Evolutionary conservation across 176 grass and related monocot species (phyloP).

Genomic region (Juncus inflexus): DNA sequence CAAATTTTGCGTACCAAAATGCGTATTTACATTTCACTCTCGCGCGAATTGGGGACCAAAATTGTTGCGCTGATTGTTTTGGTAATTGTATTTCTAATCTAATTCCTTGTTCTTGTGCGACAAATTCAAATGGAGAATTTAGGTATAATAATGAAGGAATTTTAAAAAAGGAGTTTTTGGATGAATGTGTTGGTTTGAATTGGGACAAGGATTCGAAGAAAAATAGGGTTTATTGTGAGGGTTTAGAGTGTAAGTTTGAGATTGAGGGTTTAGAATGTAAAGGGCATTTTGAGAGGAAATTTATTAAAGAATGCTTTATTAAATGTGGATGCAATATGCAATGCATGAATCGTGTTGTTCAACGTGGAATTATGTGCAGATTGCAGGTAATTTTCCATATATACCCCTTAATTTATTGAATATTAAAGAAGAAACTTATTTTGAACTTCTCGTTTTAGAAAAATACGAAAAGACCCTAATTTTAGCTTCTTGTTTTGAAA

Average conservation of each 20-base stretch:
- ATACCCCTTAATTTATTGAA: slow-evolving; percentile 9
- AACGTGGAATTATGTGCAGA: slow-evolving; percentile 50
- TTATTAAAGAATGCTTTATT: slow-evolving; percentile 85
- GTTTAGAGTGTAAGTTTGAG: slow-evolving; percentile 45
- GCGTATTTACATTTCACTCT: slow-evolving; percentile 57
- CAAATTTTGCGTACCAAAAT: slow-evolving; percentile 51
- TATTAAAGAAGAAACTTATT: background rate
- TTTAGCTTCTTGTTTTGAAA: no score
- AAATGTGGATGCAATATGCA: slow-evolving; percentile 77
- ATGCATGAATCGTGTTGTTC: slow-evolving; percentile 67
- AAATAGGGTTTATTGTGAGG: slow-evolving; percentile 46
- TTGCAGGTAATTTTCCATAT: slow-evolving; percentile 44
- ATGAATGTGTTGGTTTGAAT: slow-evolving; percentile 46
- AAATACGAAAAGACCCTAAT: no score
- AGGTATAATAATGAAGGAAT: slow-evolving; percentile 58
- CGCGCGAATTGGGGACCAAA: slow-evolving; percentile 59
- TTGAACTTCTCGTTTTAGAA: background rate
- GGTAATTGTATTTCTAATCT: slow-evolving; percentile 50
- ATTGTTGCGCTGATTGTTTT: slow-evolving; percentile 68
- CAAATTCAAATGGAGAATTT: slow-evolving; percentile 48
- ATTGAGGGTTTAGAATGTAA: slow-evolving; percentile 42
- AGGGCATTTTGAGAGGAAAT: slow-evolving; percentile 65
- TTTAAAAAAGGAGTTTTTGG: slow-evolving; percentile 52
- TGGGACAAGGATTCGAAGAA: slow-evolving; percentile 37
- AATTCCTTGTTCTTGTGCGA: slow-evolving; percentile 63